phyloP scores from a whole-genome alignment of 495 filamentous ascomycete species.

The Talaromyces thailandensis region DNA sequence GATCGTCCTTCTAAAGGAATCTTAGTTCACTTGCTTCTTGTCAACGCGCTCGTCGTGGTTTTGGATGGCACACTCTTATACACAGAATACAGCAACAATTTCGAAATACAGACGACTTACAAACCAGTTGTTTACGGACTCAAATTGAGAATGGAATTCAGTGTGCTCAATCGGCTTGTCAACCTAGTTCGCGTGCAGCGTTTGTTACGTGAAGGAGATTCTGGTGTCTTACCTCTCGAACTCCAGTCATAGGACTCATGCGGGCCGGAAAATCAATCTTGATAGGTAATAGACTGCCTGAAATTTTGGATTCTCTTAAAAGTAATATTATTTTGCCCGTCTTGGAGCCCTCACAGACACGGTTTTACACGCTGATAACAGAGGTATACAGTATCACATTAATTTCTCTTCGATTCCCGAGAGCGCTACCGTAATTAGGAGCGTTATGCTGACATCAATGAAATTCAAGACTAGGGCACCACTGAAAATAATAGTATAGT shows the following conservation, averaged over 20 bases:
- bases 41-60: conserved; percentile 30
- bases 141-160: conserved; percentile 45
- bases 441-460: conserved; percentile 22
- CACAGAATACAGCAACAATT: conserved; percentile 25
- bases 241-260: too few species aligned
- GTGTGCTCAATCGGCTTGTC: conserved; percentile 38
- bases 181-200: not conserved
- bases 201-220: too few species aligned
- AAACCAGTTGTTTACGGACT: conserved; percentile 38
- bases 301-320: too few species aligned
- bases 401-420: not conserved
- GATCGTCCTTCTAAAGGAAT: conserved; percentile 20
- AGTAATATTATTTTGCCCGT: too few species aligned
- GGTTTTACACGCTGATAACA: too few species aligned
- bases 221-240: too few species aligned
- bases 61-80: conserved; percentile 26
- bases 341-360: too few species aligned
- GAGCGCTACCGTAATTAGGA: not conserved
- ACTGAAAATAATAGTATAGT: conserved; percentile 59
- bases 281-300: too few species aligned
- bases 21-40: conserved; percentile 32
- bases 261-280: too few species aligned
- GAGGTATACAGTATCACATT: not conserved
- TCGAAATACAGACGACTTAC: conserved; percentile 30
- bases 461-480: conserved; percentile 62